These are phyloP conservation scores for Russula emetica DNA, from an alignment of 768 basidiomycete genomes.

Conservation along the genomic window DNA sequence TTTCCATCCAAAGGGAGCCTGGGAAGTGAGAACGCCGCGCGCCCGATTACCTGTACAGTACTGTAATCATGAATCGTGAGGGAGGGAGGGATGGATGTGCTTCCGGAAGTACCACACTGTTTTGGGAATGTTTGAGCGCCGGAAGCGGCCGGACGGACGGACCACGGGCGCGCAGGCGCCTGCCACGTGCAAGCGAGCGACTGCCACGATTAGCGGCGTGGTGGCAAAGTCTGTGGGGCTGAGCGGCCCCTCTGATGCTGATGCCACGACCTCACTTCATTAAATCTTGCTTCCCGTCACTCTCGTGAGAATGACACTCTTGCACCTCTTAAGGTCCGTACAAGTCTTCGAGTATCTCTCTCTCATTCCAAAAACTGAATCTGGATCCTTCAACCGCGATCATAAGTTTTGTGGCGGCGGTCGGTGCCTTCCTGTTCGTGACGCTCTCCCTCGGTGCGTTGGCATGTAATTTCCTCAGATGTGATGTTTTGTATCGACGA, in stretches of 20 bases:
- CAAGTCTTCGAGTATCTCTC: conserved; percentile 19
- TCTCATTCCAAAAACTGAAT: conserved; percentile 18
- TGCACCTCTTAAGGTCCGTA: conserved; percentile 59
- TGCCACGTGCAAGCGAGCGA: no score
- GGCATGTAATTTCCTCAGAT: background rate
- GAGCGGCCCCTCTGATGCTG: background rate
- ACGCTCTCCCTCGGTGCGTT: conserved; percentile 80
- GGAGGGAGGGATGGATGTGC: no score
- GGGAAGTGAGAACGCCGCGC: background rate
- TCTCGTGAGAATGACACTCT: conserved; percentile 42
- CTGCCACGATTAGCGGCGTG: background rate
- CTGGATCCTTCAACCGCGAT: no score
- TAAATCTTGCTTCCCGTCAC: background rate
- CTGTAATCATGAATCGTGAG: no score
- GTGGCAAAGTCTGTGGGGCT: no score
- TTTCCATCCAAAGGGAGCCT: background rate
- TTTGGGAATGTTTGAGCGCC: background rate
- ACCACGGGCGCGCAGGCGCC: background rate
- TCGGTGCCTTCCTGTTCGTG: conserved; percentile 83
- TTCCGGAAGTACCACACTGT: no score
- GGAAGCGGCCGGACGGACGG: background rate
- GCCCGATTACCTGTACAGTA: no score
- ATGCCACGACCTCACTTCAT: conserved; percentile 10
- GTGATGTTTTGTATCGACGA: conserved; percentile 15
- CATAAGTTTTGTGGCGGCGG: conserved; percentile 64